Conservation (phyloP, 2,329 filamentous ascomycete genomes). For the Malbranchea zuffiana region DNA sequence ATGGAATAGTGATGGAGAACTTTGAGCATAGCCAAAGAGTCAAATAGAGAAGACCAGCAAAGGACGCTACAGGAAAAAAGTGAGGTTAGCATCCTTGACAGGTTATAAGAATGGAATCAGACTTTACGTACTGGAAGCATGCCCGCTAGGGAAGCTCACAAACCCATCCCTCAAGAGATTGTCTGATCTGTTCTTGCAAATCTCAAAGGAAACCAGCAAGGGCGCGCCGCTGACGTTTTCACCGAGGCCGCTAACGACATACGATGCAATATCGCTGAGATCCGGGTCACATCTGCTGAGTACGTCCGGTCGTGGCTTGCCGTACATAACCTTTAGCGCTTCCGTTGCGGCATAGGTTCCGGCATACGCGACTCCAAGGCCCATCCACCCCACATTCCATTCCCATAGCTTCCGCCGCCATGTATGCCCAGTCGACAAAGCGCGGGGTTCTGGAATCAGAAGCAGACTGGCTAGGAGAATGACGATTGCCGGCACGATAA, state of each 20-base stretch:
- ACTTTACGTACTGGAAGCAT: conserved; percentile 52
- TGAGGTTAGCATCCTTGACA: conserved; percentile 8
- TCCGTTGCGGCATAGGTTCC: conserved; percentile 70
- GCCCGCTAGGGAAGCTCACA: conserved; percentile 69
- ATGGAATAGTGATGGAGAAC: conserved; percentile 38
- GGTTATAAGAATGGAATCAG: neutral
- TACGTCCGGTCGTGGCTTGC: conserved; percentile 54
- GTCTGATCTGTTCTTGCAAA: conserved; percentile 58
- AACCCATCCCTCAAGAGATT: conserved; percentile 63
- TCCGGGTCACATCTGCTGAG: conserved; percentile 67
- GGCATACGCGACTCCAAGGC: conserved; percentile 61
- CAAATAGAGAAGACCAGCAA: conserved; percentile 72
- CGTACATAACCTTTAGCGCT: conserved; percentile 66
- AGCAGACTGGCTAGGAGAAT: conserved; percentile 58
- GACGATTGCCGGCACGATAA: conserved; percentile 54
- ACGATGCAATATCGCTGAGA: conserved; percentile 47
- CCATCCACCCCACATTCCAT: conserved; percentile 74
- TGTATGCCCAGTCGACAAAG: conserved; percentile 33
- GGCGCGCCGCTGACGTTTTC: conserved; percentile 44
- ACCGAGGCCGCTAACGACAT: conserved; percentile 53
- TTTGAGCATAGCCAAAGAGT: conserved; percentile 69
- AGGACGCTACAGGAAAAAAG: conserved; percentile 43
- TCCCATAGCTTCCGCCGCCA: conserved; percentile 86
- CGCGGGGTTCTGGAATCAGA: conserved; percentile 57
- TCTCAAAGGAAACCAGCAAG: conserved; percentile 60